These are phyloP conservation scores for Mycosphaerella sp. DNA, from an alignment of 2,329 filamentous ascomycete genomes.

Conservation along the genomic window DNA sequence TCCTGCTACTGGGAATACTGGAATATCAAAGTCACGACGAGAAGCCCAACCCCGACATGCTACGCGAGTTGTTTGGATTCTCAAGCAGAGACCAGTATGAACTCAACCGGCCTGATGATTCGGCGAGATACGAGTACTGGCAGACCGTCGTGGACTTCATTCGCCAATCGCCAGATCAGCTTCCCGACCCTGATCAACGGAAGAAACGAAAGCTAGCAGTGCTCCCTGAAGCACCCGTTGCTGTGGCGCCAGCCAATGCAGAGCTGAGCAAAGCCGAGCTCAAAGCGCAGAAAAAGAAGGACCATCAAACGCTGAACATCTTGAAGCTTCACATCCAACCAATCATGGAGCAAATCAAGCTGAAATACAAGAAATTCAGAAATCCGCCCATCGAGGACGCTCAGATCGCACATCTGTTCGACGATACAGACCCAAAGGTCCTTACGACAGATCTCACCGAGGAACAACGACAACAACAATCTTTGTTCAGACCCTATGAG, in stretches of 20 bases:
- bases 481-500: constrained; percentile 64
- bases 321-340: constrained; percentile 86
- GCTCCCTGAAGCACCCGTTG: constrained; percentile 61
- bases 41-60: constrained; percentile 52
- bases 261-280: constrained; percentile 69
- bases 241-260: constrained; percentile 46
- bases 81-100: constrained; percentile 70
- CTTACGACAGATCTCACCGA: constrained; percentile 55
- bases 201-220: constrained; percentile 78
- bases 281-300: constrained; percentile 71
- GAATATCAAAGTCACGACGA: constrained; percentile 51
- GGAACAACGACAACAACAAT: constrained; percentile 50
- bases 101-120: constrained; percentile 58
- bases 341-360: constrained; percentile 95
- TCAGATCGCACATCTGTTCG: constrained; percentile 73
- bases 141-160: constrained; percentile 66
- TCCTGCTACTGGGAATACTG: constrained; percentile 79
- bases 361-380: constrained; percentile 81
- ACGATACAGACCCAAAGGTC: constrained; percentile 68
- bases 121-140: constrained; percentile 72
- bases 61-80: constrained; percentile 77
- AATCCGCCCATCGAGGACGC: constrained; percentile 67
- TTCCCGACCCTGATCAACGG: constrained; percentile 77
- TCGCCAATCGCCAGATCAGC: constrained; percentile 71
- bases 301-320: constrained; percentile 75